These are phyloP conservation scores for Shiraia bambusicola DNA, from an alignment of 2,329 filamentous ascomycete genomes.

Conservation along the genomic window DNA sequence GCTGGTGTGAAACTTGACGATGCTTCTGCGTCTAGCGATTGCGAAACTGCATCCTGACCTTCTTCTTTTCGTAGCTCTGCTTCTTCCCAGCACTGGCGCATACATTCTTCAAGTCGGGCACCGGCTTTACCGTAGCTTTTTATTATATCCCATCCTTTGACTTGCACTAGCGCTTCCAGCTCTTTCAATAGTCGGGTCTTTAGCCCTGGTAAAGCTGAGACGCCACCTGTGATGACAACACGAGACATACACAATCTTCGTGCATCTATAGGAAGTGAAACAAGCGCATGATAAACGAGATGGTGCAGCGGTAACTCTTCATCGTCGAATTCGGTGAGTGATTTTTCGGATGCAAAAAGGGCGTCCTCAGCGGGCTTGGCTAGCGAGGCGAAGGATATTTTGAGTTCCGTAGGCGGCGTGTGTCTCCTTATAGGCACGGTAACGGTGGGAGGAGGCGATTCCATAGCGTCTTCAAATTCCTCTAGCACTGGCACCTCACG, in stretches of 20 bases:
- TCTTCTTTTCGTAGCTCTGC: slow-evolving; percentile 22
- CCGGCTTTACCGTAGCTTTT: slow-evolving; percentile 65
- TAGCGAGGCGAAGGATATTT: slow-evolving; percentile 69
- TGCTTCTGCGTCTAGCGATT: slow-evolving; percentile 17
- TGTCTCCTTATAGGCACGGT: slow-evolving; percentile 39
- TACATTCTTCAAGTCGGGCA: slow-evolving; percentile 28
- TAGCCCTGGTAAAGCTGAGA: slow-evolving; percentile 75
- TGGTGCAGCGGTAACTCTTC: slow-evolving; percentile 78
- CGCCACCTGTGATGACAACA: slow-evolving; percentile 82
- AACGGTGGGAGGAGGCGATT: slow-evolving; percentile 34
- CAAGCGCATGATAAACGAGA: slow-evolving; percentile 73
- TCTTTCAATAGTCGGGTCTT: slow-evolving; percentile 77
- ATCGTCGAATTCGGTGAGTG: slow-evolving; percentile 70
- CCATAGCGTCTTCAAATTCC: slow-evolving; percentile 47
- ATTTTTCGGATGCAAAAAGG: slow-evolving; percentile 64
- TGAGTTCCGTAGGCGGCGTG: slow-evolving; percentile 54
- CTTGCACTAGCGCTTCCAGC: slow-evolving; percentile 64
- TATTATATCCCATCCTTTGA: slow-evolving; percentile 76
- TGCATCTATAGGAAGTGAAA: slow-evolving; percentile 77
- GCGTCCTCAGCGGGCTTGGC: slow-evolving; percentile 73
- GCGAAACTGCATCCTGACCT: slow-evolving; percentile 24
- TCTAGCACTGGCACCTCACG: slow-evolving; percentile 43
- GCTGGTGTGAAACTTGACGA: slow-evolving; percentile 27
- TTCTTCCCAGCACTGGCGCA: slow-evolving; percentile 28
- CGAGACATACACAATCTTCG: slow-evolving; percentile 84